Percentiles rank a stretch among this genome's conserved stretches.
Conservation (phyloP, 805 yeast species). For the Spathaspora gorwiae region DNA sequence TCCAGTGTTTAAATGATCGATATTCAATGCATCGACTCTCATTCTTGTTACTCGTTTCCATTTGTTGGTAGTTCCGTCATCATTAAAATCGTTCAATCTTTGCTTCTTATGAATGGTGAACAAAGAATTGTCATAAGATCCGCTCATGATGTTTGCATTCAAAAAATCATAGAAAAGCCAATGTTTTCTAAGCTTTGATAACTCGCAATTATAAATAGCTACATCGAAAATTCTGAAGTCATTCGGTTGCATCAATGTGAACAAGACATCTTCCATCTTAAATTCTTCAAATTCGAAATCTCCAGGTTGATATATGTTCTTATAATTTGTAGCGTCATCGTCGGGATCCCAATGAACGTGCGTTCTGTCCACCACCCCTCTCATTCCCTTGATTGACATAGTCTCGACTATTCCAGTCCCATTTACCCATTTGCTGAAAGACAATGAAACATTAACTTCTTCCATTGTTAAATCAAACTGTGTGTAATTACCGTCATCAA, state of each 20-base stretch:
- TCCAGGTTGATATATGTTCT: slow-evolving; percentile 70
- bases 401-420: slow-evolving; percentile 84
- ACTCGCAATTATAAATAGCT: slow-evolving; percentile 81
- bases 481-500: slow-evolving; percentile 94
- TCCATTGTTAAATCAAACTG: slow-evolving; percentile 92
- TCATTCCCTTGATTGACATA: slow-evolving; percentile 71
- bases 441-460: slow-evolving; percentile 72
- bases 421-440: slow-evolving; percentile 81
- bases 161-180: slow-evolving; percentile 89
- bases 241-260: slow-evolving; percentile 76
- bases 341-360: slow-evolving; percentile 79
- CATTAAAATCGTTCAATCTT: slow-evolving; percentile 44
- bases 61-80: slow-evolving; percentile 9
- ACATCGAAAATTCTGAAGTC: slow-evolving; percentile 81
- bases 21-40: slow-evolving; percentile 76
- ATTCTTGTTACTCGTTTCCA: slow-evolving; percentile 60
- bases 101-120: slow-evolving; percentile 87
- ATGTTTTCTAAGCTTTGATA: slow-evolving; percentile 77
- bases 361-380: slow-evolving; percentile 91
- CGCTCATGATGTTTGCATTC: slow-evolving; percentile 80
- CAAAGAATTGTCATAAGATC: slow-evolving; percentile 87
- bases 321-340: slow-evolving; percentile 79
- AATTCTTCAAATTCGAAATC: slow-evolving; percentile 89
- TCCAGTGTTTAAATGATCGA: slow-evolving; percentile 89
- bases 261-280: slow-evolving; percentile 77